phyloP scores from a whole-genome alignment of 257 asterid species.

The Forsythia viridissima region DNA sequence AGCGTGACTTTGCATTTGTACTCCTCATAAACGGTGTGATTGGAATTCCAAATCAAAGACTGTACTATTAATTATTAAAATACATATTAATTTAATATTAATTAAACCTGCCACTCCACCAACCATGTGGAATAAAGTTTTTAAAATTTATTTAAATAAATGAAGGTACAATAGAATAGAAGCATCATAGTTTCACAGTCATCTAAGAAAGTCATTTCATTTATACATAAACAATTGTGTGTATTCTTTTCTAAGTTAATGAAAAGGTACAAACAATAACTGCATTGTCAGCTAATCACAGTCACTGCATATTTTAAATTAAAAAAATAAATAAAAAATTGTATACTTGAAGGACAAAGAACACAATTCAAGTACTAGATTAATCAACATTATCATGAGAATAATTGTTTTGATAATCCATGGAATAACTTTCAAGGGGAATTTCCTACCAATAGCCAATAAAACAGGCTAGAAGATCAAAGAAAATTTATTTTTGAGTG shows the following conservation, averaged over 20 bases:
- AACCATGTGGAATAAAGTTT: conserved; percentile 31
- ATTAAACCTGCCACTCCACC: conserved; percentile 12
- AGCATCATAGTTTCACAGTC: conserved; percentile 48
- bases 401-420: neutral
- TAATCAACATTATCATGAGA: conserved; percentile 33
- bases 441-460: neutral
- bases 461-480: neutral
- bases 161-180: conserved; percentile 39
- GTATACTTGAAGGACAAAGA: conserved; percentile 18
- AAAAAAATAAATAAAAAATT: neutral
- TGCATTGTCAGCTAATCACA: conserved; percentile 38
- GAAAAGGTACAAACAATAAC: conserved; percentile 34
- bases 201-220: conserved; percentile 24
- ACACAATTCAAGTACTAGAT: conserved; percentile 21
- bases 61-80: neutral
- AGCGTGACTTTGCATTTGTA: neutral
- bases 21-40: neutral
- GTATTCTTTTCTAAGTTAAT: conserved; percentile 18
- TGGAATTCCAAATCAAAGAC: neutral
- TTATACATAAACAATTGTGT: conserved; percentile 8
- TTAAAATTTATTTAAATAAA: conserved; percentile 16
- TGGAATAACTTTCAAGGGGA: neutral
- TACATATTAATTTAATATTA: neutral
- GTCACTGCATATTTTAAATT: conserved; percentile 27
- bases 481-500: neutral